Evolutionary conservation across 768 basidiomycete species (phyloP).

Genomic region (Termitomyces sp.): DNA sequence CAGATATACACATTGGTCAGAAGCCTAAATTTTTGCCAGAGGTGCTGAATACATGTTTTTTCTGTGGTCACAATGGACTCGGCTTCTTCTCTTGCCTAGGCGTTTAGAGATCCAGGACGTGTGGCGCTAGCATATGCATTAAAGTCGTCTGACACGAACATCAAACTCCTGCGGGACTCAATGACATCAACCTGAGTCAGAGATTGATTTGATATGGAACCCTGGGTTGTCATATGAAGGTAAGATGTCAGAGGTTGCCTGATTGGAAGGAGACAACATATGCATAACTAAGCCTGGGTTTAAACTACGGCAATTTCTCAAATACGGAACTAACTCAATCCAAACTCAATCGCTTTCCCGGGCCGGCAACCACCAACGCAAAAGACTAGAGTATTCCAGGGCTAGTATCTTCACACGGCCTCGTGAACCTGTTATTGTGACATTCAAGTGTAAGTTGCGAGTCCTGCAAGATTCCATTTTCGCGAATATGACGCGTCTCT

Average conservation of each 20-base stretch:
- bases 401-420: slow-evolving; percentile 1
- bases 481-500: background rate
- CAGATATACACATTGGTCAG: background rate
- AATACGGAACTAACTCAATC: background rate
- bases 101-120: background rate
- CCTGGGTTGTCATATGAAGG: background rate
- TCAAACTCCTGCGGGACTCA: background rate
- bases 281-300: background rate
- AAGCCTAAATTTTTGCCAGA: background rate
- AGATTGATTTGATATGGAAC: background rate
- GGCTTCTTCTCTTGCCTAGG: background rate
- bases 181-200: background rate
- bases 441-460: background rate
- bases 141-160: background rate
- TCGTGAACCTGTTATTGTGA: slow-evolving; percentile 3
- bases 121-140: background rate
- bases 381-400: background rate
- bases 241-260: background rate
- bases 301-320: background rate
- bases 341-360: slow-evolving; percentile 1
- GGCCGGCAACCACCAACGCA: background rate
- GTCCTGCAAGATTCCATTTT: background rate
- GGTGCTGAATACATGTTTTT: background rate
- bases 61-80: background rate
- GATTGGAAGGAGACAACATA: background rate